Base-by-base conservation (phyloP, 106 monocot species). In the Dioscorea dumetorum region DNA sequence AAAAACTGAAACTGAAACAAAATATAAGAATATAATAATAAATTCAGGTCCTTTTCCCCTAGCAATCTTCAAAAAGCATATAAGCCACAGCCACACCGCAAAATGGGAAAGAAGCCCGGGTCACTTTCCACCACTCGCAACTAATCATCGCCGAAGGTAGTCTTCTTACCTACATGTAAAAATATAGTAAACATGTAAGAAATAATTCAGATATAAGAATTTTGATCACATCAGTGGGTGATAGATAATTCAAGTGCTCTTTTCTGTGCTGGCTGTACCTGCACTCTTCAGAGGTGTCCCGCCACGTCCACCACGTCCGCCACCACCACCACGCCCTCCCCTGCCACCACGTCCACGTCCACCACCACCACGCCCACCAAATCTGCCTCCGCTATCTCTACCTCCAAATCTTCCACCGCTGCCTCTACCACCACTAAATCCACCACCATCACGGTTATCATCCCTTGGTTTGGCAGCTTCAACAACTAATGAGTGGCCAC, bases 391-490 rank as follows among this genome's bases (percentile, higher is more conserved):
- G 33, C 79, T 58, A 31, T 64, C 63, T 5, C 78, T 24, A 21
- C 78, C 77, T 20, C 77, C 58, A 50, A 11, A 32, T 0, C 81
- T 63, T 12, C 83, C 65, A 52, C 76, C 58, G 6, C 79, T 50
- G 9, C 73, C 58, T 2, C 79, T 51, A 3, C 74, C 31, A 12
- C 67, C 63, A n/a, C 79, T 59, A 4, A 67, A 49, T 34, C 73
- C 66, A 24, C 88, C 69, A 21, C 75, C 69, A 31, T 66, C 73
- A 19, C 67, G 35, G 60, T 52, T 59, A 48, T 72, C 81, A 24
- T n/a, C 67, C 62, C 22, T 67, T 8, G 86, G 79, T 48, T 70
- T 83, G 12, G 93, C 83, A 67, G 81, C 83, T 15, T 86, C 81
- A 5, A 93, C 83, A 0, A 28, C 70, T 24, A 89, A 57, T 23